Percentiles rank a stretch among this genome's conserved stretches.
Conservation (phyloP, 345 rosid species). For the Euphorbia lathyris region DNA sequence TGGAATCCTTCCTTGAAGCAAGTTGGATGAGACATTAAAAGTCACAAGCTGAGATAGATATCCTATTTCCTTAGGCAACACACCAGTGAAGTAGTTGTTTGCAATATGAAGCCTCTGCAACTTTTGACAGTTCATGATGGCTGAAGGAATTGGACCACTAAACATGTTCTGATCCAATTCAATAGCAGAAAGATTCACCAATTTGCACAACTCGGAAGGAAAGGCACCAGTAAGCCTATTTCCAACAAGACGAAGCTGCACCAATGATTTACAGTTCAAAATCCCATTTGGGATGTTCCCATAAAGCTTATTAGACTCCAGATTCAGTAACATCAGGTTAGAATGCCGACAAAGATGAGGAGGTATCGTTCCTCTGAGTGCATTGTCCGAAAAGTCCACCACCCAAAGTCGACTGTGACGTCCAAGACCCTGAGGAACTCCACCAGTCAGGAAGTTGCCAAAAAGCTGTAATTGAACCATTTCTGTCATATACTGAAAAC, state of each 20-base stretch:
- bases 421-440: constrained; percentile 67
- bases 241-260: constrained; percentile 66
- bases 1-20: constrained; percentile 65
- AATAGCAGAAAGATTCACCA: constrained; percentile 65
- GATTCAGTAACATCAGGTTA: constrained; percentile 63
- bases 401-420: constrained; percentile 50
- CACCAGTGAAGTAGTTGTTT: constrained; percentile 53
- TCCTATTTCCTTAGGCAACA: constrained; percentile 60
- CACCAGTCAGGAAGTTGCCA: constrained; percentile 59
- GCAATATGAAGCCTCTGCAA: constrained; percentile 69
- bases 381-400: constrained; percentile 62
- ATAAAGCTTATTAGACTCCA: constrained; percentile 63
- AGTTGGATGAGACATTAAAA: constrained; percentile 70
- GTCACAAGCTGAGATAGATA: constrained; percentile 61
- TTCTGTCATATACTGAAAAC: constrained; percentile 51
- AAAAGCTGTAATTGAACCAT: constrained; percentile 69
- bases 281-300: constrained; percentile 67
- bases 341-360: constrained; percentile 59
- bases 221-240: constrained; percentile 64
- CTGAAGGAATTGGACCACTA: constrained; percentile 59
- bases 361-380: constrained; percentile 62
- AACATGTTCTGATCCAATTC: constrained; percentile 68
- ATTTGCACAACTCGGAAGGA: constrained; percentile 58
- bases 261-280: constrained; percentile 56
- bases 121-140: constrained; percentile 50